Evolutionary conservation across 2,329 filamentous ascomycete genomes (phyloP).

Genomic region (Exophiala mesophila): DNA sequence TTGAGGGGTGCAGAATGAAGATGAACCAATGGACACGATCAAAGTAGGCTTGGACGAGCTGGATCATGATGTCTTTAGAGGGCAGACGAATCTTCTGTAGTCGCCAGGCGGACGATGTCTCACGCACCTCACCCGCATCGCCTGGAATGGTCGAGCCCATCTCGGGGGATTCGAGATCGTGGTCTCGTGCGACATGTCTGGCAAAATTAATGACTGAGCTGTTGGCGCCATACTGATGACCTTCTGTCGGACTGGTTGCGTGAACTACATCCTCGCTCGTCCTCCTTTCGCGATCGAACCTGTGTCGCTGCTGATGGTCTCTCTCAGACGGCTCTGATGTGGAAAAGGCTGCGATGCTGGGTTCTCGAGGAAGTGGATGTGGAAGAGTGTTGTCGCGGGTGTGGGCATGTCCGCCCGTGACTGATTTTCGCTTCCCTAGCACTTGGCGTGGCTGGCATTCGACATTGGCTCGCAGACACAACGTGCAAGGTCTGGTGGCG

Average conservation of each 20-base stretch:
- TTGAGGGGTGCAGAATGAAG: constrained; percentile 19
- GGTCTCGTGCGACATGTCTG: constrained; percentile 18
- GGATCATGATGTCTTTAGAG: constrained; percentile 15
- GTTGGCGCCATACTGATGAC: constrained; percentile 22
- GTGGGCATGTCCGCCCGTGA: constrained; percentile 3
- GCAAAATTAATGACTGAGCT: constrained; percentile 25
- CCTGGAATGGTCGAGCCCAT: constrained; percentile 21
- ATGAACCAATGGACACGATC: constrained; percentile 26
- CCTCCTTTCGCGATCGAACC: neutral
- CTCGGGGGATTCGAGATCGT: constrained; percentile 21
- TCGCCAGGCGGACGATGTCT: constrained; percentile 18
- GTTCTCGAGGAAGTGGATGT: neutral
- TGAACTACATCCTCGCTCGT: neutral
- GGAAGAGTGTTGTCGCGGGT: too few species aligned
- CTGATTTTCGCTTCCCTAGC: constrained; percentile 1
- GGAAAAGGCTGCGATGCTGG: neutral
- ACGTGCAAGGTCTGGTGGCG: constrained; percentile 49
- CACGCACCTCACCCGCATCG: constrained; percentile 11
- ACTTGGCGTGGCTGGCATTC: constrained; percentile 22
- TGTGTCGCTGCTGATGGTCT: neutral
- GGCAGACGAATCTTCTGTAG: constrained; percentile 20
- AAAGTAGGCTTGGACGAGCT: constrained; percentile 24
- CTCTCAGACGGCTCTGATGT: neutral
- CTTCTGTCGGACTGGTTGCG: constrained; percentile 9
- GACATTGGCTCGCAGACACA: constrained; percentile 19